Conservation (phyloP, 2,329 filamentous ascomycete species). For the Xylariaceae sp. region DNA sequence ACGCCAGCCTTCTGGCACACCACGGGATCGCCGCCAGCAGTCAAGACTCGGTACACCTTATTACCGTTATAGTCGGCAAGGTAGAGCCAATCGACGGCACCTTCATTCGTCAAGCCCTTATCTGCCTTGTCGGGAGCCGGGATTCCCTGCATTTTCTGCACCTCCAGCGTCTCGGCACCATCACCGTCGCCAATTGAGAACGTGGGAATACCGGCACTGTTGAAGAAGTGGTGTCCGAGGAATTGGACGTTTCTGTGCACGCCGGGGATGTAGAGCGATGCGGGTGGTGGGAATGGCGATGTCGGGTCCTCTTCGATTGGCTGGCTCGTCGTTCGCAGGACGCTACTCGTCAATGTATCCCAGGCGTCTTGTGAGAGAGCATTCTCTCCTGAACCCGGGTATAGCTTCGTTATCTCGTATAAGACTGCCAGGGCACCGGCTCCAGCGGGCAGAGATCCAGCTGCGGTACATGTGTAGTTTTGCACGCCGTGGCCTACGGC, state of each 20-base stretch:
- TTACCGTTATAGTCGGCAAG: slow-evolving; percentile 41
- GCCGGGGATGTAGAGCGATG: slow-evolving; percentile 36
- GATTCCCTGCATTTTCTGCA: slow-evolving; percentile 45
- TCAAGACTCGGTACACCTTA: slow-evolving; percentile 51
- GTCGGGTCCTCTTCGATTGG: slow-evolving; percentile 39
- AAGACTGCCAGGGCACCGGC: slow-evolving; percentile 56
- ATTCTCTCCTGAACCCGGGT: slow-evolving; percentile 38
- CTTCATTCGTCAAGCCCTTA: slow-evolving; percentile 42
- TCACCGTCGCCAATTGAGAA: slow-evolving; percentile 49
- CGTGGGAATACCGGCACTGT: slow-evolving; percentile 46
- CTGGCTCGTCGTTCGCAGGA: slow-evolving; percentile 39
- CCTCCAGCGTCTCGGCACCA: slow-evolving; percentile 39
- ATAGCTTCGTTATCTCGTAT: slow-evolving; percentile 52
- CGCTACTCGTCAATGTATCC: slow-evolving; percentile 36
- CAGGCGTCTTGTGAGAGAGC: slow-evolving; percentile 39
- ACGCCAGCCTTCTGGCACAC: slow-evolving; percentile 39
- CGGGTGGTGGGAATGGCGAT: slow-evolving; percentile 36
- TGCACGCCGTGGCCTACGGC: slow-evolving; percentile 60
- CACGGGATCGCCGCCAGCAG: slow-evolving; percentile 45
- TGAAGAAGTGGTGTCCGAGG: slow-evolving; percentile 66
- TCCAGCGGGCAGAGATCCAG: slow-evolving; percentile 32
- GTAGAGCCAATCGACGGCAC: slow-evolving; percentile 52
- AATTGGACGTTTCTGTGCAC: slow-evolving; percentile 35
- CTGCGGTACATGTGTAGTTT: slow-evolving; percentile 58
- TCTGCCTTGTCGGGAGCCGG: slow-evolving; percentile 48